Evolutionary conservation across 352 stramenopile genomes (phyloP), one percentile per base, ranked within the genome.

Genomic region (Globisporangium parvum): DNA sequence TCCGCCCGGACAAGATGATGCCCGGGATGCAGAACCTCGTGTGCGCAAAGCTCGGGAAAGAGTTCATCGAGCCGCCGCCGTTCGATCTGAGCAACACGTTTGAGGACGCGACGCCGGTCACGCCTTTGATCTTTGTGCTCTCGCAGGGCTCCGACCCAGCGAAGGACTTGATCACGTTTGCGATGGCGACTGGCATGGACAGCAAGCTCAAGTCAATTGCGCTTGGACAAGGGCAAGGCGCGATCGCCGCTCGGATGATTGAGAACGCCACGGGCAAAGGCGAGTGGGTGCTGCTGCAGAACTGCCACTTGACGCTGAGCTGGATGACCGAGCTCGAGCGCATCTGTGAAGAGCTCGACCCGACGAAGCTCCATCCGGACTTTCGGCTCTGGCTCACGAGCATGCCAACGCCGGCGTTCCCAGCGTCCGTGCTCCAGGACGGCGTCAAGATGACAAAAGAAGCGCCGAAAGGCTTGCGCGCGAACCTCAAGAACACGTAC

Each of bases 401-500:
- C 73, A 93, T 75, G 59, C 73, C 66, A 28, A 97, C 73, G 39
- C 88, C 68, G 51, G 79, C 62, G 47, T 95, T 95, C 64, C 95
- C 95, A 0, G 91, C 96, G 0, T 90, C 87, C 0, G 91, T 98
- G 21, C 79, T 98, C 9, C 95, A 98, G 65, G 95, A 96, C 51
- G 87, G 93, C 11, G 91, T 98, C 8, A 98, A 98, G 65, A 98
- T 98, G 89, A 98, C 95, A 2, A 98, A 98, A 55, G 95, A 98
- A 56, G 91, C 95, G 0, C 95, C 95, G 0, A 98, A 97, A 51
- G 95, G 95, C 0, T 60, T 98, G 49, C 80, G 88, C 18, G 91
- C 93, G 0, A 98, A 98, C 69, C 64, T 98, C 24, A 95, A 93
- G 35, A 95, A 93, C 63, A 94, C 90, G 26, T 98, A 98, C 60